phyloP scores from a whole-genome alignment of 2,329 filamentous ascomycete species.

The Orbilia ellipsospora region DNA sequence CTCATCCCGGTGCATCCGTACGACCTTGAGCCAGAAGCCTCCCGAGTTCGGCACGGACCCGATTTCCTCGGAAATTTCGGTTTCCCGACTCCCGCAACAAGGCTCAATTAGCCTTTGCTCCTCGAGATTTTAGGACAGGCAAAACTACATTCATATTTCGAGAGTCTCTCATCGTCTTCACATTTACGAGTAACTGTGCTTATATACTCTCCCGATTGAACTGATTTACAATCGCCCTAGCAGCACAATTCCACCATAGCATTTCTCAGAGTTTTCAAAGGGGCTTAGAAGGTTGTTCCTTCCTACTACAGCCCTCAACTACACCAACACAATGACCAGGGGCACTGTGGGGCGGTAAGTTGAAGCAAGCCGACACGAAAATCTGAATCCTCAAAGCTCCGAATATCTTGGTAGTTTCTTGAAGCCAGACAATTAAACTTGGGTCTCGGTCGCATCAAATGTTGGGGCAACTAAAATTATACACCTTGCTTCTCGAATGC shows the following conservation, averaged over 20 bases:
- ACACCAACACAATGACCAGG: constrained; percentile 54
- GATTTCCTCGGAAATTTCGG: constrained; percentile 49
- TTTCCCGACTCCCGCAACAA: constrained; percentile 36
- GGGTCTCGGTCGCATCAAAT: background rate
- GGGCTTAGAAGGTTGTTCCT: constrained; percentile 46
- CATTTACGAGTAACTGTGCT: background rate
- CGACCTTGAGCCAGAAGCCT: constrained; percentile 13
- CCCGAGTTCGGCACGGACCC: constrained; percentile 52
- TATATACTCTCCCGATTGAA: constrained; percentile 15
- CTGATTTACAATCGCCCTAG: constrained; percentile 14
- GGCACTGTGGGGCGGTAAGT: constrained; percentile 36
- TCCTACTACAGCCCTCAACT: constrained; percentile 40
- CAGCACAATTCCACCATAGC: constrained; percentile 32
- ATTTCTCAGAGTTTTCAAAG: constrained; percentile 38
- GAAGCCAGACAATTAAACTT: background rate
- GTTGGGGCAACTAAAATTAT: background rate
- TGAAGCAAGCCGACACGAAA: constrained; percentile 30
- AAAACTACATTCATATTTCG: background rate
- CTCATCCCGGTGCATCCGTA: constrained; percentile 31
- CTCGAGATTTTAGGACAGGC: background rate
- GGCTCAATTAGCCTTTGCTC: background rate
- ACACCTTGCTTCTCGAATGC: background rate
- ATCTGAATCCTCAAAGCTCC: constrained; percentile 37
- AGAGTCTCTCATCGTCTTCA: no score
- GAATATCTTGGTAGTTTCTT: constrained; percentile 25